A percentile compares a stretch with the other conserved stretches of the same genome.
phyloP scores from a whole-genome alignment of 345 rosid species.

The Adansonia digitata region DNA sequence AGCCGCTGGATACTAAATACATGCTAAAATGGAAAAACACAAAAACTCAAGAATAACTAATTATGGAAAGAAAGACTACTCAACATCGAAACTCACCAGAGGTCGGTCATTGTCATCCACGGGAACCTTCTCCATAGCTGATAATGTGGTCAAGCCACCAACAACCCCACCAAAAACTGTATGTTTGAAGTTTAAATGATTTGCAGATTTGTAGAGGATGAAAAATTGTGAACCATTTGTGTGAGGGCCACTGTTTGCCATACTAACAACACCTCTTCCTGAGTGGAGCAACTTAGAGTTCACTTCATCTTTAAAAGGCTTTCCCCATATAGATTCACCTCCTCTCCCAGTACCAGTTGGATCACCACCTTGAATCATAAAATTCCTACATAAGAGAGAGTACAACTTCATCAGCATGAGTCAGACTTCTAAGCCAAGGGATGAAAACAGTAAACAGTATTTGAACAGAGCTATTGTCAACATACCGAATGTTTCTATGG shows the following conservation, averaged over 20 bases:
- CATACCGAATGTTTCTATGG: constrained; percentile 78
- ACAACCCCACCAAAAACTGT: constrained; percentile 92
- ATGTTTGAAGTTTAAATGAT: constrained; percentile 87
- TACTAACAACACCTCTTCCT: constrained; percentile 91
- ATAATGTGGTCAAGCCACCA: constrained; percentile 77
- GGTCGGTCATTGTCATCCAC: constrained; percentile 82
- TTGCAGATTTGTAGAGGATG: constrained; percentile 95
- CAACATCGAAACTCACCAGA: constrained; percentile 44
- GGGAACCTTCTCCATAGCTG: constrained; percentile 88
- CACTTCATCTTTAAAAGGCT: constrained; percentile 86
- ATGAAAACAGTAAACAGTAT: neutral
- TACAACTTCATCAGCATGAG: constrained; percentile 5
- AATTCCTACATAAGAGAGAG: constrained; percentile 46
- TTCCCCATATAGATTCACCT: constrained; percentile 96
- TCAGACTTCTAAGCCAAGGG: neutral
- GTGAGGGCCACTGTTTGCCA: constrained; percentile 98
- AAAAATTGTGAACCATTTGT: constrained; percentile 97
- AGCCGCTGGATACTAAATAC: neutral
- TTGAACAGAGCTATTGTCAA: neutral
- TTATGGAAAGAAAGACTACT: neutral
- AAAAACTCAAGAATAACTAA: neutral
- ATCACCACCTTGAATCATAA: constrained; percentile 99
- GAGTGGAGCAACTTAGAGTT: constrained; percentile 90
- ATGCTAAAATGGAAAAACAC: neutral
- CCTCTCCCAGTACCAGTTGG: constrained; percentile 92